A percentile compares a stretch with the other conserved stretches of the same genome.
Conservation (phyloP, 2,329 filamentous ascomycete genomes). For the Ophiostoma novo-ulmi region DNA sequence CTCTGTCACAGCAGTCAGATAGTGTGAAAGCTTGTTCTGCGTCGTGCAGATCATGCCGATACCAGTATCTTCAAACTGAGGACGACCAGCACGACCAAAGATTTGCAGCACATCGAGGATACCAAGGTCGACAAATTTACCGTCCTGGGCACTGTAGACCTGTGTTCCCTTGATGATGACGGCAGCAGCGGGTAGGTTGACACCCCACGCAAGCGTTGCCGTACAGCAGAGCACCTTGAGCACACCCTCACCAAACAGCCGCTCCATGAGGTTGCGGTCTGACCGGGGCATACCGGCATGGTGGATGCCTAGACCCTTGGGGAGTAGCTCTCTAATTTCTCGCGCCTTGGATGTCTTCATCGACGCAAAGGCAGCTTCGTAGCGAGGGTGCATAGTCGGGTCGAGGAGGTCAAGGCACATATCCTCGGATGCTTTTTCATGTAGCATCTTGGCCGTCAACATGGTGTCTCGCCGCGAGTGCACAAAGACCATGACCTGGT, state of each 20-base stretch:
- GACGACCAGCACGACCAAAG: slow-evolving; percentile 94
- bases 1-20: slow-evolving; percentile 86
- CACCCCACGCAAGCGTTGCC: slow-evolving; percentile 95
- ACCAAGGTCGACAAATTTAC: slow-evolving; percentile 92
- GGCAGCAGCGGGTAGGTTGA: slow-evolving; percentile 93
- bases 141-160: slow-evolving; percentile 91
- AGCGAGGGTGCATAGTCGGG: slow-evolving; percentile 70
- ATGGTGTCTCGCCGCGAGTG: slow-evolving; percentile 94
- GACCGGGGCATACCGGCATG: slow-evolving; percentile 95
- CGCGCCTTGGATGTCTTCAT: slow-evolving; percentile 80
- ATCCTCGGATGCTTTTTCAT: slow-evolving; percentile 80
- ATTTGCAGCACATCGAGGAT: slow-evolving; percentile 97
- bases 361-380: slow-evolving; percentile 72
- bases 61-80: slow-evolving; percentile 94
- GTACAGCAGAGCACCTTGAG: slow-evolving; percentile 97
- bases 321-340: slow-evolving; percentile 81
- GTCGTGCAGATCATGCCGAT: slow-evolving; percentile 98
- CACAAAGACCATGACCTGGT: slow-evolving; percentile 99
- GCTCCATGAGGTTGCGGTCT: slow-evolving; percentile 92
- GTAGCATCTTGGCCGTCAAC: slow-evolving; percentile 76
- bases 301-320: slow-evolving; percentile 89
- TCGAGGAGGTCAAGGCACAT: slow-evolving; percentile 78
- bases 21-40: slow-evolving; percentile 87
- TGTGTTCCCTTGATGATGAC: slow-evolving; percentile 98
- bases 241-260: slow-evolving; percentile 84